Base-by-base conservation (phyloP, 78 protist species). In the Guillardia theta region DNA sequence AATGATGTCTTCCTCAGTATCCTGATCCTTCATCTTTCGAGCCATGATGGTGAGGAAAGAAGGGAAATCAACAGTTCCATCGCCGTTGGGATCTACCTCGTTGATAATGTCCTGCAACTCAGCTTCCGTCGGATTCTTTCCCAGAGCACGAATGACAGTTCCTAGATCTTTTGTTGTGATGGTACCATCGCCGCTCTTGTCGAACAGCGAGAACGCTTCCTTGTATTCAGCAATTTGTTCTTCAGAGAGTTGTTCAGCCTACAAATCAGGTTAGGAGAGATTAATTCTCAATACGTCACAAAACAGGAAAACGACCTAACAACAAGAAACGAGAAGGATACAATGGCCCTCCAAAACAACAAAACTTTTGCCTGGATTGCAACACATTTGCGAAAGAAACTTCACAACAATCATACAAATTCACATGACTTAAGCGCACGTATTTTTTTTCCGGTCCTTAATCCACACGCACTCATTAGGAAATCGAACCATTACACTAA, bases 201-300 rank as follows among this genome's bases (percentile, higher is more conserved):
- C 98, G 95, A 97, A 97, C 10, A 95, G 95, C 46, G 96, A 88
- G 95, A 97, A 97, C 4, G 98, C 98, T 95, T 97, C 97, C 95
- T 95, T 93, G 96, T 78, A 97, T 62, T 95, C 97, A 15, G 96
- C 96, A 92, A 96, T 93, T 76, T 95, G 97, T 70, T 96, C 97
- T 47, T 95, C 96, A 21, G 97, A 94, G 0, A 96, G 90, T 44
- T 39, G 48, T 44, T 80, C 90, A 33, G 90, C 90, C 90, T 80
- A 48, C 1, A 70, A n/a, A n/a, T n/a, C n/a, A n/a, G n/a, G n/a
- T n/a, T n/a, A n/a, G n/a, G n/a, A n/a, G n/a, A n/a, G n/a, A n/a
- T n/a, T n/a, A n/a, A n/a, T n/a, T n/a, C n/a, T n/a, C n/a, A n/a
- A n/a, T n/a, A n/a, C n/a, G n/a, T n/a, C n/a, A n/a, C n/a, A n/a